These are phyloP conservation scores for Penicillium malachiteum DNA, from an alignment of 495 filamentous ascomycete genomes.

Conservation along the genomic window DNA sequence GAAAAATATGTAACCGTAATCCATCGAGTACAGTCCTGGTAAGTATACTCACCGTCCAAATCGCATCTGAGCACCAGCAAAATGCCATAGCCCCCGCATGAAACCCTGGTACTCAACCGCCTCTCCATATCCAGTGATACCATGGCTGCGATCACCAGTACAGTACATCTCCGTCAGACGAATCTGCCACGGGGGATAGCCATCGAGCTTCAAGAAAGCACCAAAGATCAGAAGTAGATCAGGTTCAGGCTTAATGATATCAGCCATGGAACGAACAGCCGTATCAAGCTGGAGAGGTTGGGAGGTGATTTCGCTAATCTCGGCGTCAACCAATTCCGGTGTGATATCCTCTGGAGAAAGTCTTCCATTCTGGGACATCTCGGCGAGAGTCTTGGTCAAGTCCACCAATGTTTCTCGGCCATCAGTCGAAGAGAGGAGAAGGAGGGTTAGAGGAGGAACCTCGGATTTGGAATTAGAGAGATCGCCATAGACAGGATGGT, in stretches of 20 bases:
- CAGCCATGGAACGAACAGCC: neutral
- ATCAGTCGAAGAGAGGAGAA: slow-evolving; percentile 86
- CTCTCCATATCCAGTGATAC: slow-evolving; percentile 34
- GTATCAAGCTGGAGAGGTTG: slow-evolving; percentile 28
- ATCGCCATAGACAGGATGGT: slow-evolving; percentile 45
- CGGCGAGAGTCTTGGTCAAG: slow-evolving; percentile 87
- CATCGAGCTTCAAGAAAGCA: slow-evolving; percentile 74
- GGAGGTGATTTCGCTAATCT: slow-evolving; percentile 64
- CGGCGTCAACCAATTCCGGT: slow-evolving; percentile 83
- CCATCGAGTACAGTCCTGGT: neutral
- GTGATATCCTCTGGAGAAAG: slow-evolving; percentile 75
- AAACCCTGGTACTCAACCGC: slow-evolving; percentile 94
- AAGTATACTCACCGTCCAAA: slow-evolving; percentile 65
- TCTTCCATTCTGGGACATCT: slow-evolving; percentile 91
- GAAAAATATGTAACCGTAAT: neutral
- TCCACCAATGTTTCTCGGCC: slow-evolving; percentile 92
- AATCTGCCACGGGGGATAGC: slow-evolving; percentile 96
- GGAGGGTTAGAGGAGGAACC: slow-evolving; percentile 62
- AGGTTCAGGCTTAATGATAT: slow-evolving; percentile 59
- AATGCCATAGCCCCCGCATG: slow-evolving; percentile 77
- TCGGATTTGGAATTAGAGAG: slow-evolving; percentile 20
- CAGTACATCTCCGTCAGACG: slow-evolving; percentile 90
- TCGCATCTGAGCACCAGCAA: slow-evolving; percentile 82
- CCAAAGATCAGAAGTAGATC: slow-evolving; percentile 87
- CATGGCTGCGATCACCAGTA: slow-evolving; percentile 45